phyloP scores from a whole-genome alignment of 495 filamentous ascomycete species.

The Filosporella fistucella region DNA sequence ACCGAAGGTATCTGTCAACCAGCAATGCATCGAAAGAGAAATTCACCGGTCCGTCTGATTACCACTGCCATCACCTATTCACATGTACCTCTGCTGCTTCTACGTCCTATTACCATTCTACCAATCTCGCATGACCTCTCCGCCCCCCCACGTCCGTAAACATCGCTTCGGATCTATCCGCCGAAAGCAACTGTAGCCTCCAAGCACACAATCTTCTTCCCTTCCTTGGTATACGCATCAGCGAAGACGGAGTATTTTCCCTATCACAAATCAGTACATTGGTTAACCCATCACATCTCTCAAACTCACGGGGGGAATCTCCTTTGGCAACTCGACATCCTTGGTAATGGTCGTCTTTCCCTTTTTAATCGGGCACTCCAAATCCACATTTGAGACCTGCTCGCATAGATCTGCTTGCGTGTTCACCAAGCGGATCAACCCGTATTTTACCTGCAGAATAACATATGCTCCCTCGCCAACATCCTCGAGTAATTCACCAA shows the following conservation, averaged over 20 bases:
- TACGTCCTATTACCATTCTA: no score
- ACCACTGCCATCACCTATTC: no score
- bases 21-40: slow-evolving; percentile 14
- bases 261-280: slow-evolving; percentile 35
- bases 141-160: no score
- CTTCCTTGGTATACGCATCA: slow-evolving; percentile 70
- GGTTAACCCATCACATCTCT: background rate
- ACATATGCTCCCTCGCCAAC: slow-evolving; percentile 78
- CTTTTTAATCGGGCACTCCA: slow-evolving; percentile 81
- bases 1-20: slow-evolving; percentile 15
- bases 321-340: slow-evolving; percentile 74
- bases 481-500: slow-evolving; percentile 60
- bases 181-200: slow-evolving; percentile 55
- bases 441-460: slow-evolving; percentile 84
- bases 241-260: slow-evolving; percentile 86
- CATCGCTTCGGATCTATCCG: no score
- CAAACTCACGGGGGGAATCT: slow-evolving; percentile 82
- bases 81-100: no score
- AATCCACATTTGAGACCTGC: slow-evolving; percentile 78
- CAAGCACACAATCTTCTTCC: slow-evolving; percentile 75
- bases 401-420: slow-evolving; percentile 80
- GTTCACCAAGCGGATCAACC: slow-evolving; percentile 81
- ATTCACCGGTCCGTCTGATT: no score
- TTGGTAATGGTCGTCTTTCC: slow-evolving; percentile 71
- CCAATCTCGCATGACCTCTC: no score